A percentile compares a stretch with the other conserved stretches of the same genome.
These are phyloP conservation scores for Zoysia pacifica DNA, from an alignment of 176 grass and related monocot genomes.

Conservation along the genomic window DNA sequence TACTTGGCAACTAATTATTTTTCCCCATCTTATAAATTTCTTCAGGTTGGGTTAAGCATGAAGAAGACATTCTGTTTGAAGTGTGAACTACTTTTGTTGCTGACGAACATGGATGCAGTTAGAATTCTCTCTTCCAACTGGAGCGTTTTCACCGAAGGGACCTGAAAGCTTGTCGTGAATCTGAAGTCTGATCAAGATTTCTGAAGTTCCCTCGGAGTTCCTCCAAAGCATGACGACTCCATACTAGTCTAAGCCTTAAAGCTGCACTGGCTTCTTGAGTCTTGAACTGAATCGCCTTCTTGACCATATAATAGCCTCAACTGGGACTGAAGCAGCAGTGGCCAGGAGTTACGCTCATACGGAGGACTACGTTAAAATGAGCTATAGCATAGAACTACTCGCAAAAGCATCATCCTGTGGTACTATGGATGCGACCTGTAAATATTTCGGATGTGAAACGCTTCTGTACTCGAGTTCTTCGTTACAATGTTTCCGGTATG, in stretches of 20 bases:
- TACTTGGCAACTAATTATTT: conserved; percentile 34
- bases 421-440: conserved; percentile 41
- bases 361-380: not conserved
- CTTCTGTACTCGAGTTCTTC: conserved; percentile 15
- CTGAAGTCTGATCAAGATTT: not conserved
- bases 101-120: conserved; percentile 17
- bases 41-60: conserved; percentile 52
- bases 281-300: too few relatives aligned
- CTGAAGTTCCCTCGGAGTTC: conserved; percentile 7
- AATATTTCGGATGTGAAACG: conserved; percentile 45
- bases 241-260: not conserved
- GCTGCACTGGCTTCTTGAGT: too few relatives aligned
- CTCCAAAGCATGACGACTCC: not conserved
- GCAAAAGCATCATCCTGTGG: conserved; percentile 11
- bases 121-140: not conserved
- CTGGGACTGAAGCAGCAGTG: not conserved
- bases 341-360: not conserved
- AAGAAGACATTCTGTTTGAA: conserved; percentile 24
- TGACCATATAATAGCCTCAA: too few relatives aligned
- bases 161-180: not conserved
- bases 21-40: conserved; percentile 13
- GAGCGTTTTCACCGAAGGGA: conserved; percentile 9
- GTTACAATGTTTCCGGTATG: conserved; percentile 14
- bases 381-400: not conserved
- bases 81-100: conserved; percentile 19